A percentile compares a stretch with the other conserved stretches of the same genome.
phyloP scores from a whole-genome alignment of 306 rosid species.

The Nissolia schottii region DNA sequence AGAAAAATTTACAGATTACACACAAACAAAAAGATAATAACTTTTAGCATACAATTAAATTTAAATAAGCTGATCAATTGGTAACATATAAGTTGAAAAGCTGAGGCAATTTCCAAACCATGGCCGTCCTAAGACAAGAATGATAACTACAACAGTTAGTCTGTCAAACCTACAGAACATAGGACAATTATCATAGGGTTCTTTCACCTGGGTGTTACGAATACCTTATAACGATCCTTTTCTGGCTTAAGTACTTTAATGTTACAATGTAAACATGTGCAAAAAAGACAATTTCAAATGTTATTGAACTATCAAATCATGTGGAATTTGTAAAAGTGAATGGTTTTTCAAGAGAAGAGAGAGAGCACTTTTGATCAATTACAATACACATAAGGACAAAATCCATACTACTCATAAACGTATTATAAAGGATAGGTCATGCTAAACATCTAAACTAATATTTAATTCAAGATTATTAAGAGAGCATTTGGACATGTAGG shows the following conservation, averaged over 20 bases:
- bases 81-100: neutral
- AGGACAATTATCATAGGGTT: neutral
- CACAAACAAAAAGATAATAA: neutral
- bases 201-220: neutral
- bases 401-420: neutral
- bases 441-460: neutral
- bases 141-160: neutral
- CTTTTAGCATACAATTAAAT: neutral
- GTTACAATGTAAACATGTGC: neutral
- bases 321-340: neutral
- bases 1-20: neutral
- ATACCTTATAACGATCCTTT: neutral
- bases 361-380: neutral
- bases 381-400: neutral
- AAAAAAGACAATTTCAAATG: neutral
- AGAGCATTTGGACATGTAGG: neutral
- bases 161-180: neutral
- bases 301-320: conserved; percentile 8
- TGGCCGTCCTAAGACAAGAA: conserved; percentile 11
- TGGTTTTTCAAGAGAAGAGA: neutral
- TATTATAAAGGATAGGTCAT: neutral
- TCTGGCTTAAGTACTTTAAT: neutral
- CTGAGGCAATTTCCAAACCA: neutral
- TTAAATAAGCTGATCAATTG: neutral
- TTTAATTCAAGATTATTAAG: conserved; percentile 14